phyloP scores from a whole-genome alignment of 164 flowering plant species.

The Santalum album region DNA sequence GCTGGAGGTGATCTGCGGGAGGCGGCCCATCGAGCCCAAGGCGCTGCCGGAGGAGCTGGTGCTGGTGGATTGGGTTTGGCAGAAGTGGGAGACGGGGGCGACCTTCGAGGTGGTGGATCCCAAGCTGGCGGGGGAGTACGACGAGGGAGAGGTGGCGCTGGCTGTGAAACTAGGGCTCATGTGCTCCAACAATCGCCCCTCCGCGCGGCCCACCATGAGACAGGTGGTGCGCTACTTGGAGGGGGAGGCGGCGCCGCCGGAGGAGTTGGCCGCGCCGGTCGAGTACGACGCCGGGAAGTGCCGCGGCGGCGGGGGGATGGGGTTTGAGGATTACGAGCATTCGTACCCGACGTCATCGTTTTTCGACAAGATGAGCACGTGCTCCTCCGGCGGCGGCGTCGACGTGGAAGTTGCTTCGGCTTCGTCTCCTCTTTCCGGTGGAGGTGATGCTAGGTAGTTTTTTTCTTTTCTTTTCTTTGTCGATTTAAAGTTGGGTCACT shows the following conservation, averaged over 20 bases:
- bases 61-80: slow-evolving; percentile 63
- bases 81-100: slow-evolving; percentile 32
- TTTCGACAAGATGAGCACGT: slow-evolving; percentile 14
- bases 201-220: slow-evolving; percentile 44
- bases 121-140: slow-evolving; percentile 30
- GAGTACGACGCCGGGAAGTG: slow-evolving; percentile 11
- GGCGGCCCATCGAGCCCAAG: slow-evolving; percentile 54
- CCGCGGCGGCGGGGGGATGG: slow-evolving; percentile 6
- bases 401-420: slow-evolving; percentile 20
- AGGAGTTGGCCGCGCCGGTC: slow-evolving; percentile 18
- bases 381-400: slow-evolving; percentile 14
- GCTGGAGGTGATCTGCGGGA: slow-evolving; percentile 54
- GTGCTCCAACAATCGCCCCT: slow-evolving; percentile 33
- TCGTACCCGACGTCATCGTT: slow-evolving; percentile 22
- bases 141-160: slow-evolving; percentile 30
- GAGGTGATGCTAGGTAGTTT: slow-evolving; percentile 11
- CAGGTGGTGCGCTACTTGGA: slow-evolving; percentile 51
- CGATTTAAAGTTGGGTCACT: too few species aligned
- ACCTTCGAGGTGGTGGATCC: slow-evolving; percentile 42
- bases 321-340: slow-evolving; percentile 26
- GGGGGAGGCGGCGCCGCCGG: slow-evolving; percentile 41
- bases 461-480: too few species aligned
- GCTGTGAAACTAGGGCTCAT: slow-evolving; percentile 45
- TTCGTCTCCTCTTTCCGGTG: slow-evolving; percentile 14
- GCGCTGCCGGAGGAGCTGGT: slow-evolving; percentile 48